These are phyloP conservation scores for Alternaria gansuensis DNA, from an alignment of 2,329 filamentous ascomycete genomes.

Conservation along the genomic window DNA sequence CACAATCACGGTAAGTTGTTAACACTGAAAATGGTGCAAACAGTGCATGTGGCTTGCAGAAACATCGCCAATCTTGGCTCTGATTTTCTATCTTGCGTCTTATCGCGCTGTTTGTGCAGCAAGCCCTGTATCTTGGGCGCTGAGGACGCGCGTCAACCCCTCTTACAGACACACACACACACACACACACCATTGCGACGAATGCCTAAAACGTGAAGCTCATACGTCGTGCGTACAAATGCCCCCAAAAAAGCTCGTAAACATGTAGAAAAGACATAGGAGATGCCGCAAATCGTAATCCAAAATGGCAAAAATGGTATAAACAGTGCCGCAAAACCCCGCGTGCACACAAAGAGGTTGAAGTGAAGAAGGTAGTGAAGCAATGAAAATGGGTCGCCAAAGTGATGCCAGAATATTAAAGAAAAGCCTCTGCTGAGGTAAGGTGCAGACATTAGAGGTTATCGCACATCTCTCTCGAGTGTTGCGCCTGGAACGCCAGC, in stretches of 20 bases:
- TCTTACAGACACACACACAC: slow-evolving; percentile 16
- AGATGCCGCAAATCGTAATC: slow-evolving; percentile 36
- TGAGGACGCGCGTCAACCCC: slow-evolving; percentile 37
- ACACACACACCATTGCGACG: slow-evolving; percentile 14
- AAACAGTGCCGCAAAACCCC: slow-evolving; percentile 39
- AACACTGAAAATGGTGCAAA: background rate
- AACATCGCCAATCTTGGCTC: slow-evolving; percentile 28
- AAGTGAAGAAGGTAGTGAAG: slow-evolving; percentile 33
- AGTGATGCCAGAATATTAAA: slow-evolving; percentile 39
- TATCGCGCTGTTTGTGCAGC: slow-evolving; percentile 11
- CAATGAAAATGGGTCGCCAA: slow-evolving; percentile 27
- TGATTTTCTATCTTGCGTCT: slow-evolving; percentile 29
- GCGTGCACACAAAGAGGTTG: slow-evolving; percentile 27
- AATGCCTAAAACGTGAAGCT: slow-evolving; percentile 27
- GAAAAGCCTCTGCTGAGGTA: slow-evolving; percentile 36
- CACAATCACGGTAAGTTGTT: slow-evolving; percentile 1
- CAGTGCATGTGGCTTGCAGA: slow-evolving; percentile 17
- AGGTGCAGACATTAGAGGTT: slow-evolving; percentile 49
- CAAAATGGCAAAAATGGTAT: slow-evolving; percentile 45
- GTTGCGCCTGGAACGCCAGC: slow-evolving; percentile 48
- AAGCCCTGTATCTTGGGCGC: slow-evolving; percentile 18
- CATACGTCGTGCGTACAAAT: slow-evolving; percentile 30
- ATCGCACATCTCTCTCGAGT: slow-evolving; percentile 38
- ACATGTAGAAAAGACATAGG: slow-evolving; percentile 43
- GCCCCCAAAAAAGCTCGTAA: slow-evolving; percentile 33